Evolutionary conservation across 2,329 filamentous ascomycete genomes (phyloP).

Genomic region (Ophiocordyceps camponoti-rufipedis): DNA sequence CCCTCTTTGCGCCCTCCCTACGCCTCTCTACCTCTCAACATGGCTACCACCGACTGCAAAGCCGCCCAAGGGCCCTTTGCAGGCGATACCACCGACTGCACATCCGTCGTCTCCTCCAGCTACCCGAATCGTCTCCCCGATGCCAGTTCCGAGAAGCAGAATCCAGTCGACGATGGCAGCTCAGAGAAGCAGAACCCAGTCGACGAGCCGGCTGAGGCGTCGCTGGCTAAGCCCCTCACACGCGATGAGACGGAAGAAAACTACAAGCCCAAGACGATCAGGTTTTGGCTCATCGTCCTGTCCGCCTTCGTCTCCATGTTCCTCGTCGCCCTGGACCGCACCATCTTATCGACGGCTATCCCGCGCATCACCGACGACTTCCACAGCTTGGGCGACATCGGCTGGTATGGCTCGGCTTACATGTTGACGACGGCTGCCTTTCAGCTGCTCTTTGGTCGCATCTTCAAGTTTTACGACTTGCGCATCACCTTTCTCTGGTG

Average conservation of each 20-base stretch:
- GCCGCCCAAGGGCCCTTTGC: not conserved
- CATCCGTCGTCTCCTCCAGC: not conserved
- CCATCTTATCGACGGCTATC: conserved; percentile 32
- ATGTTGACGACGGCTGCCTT: conserved; percentile 29
- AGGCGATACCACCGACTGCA: not conserved
- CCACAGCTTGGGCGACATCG: conserved; percentile 25
- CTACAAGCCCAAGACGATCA: conserved; percentile 31
- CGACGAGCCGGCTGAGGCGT: not conserved
- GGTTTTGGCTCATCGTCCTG: conserved; percentile 35
- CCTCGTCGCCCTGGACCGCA: conserved; percentile 36
- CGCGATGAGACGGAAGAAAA: conserved; percentile 16
- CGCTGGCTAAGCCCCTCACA: not conserved
- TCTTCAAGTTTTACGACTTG: conserved; percentile 31
- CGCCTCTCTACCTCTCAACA: not conserved
- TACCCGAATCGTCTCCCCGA: not conserved
- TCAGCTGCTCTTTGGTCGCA: conserved; percentile 28
- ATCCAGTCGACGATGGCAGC: not conserved
- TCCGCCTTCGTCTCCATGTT: conserved; percentile 37
- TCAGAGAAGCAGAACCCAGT: not conserved
- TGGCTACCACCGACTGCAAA: not conserved
- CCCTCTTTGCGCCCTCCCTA: not conserved
- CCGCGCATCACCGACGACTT: conserved; percentile 30
- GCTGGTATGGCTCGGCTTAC: conserved; percentile 33
- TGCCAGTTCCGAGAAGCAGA: not conserved
- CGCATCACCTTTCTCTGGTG: conserved; percentile 24